These are phyloP conservation scores for Agaricus subrufescens DNA, from an alignment of 768 basidiomycete species.

Conservation along the genomic window DNA sequence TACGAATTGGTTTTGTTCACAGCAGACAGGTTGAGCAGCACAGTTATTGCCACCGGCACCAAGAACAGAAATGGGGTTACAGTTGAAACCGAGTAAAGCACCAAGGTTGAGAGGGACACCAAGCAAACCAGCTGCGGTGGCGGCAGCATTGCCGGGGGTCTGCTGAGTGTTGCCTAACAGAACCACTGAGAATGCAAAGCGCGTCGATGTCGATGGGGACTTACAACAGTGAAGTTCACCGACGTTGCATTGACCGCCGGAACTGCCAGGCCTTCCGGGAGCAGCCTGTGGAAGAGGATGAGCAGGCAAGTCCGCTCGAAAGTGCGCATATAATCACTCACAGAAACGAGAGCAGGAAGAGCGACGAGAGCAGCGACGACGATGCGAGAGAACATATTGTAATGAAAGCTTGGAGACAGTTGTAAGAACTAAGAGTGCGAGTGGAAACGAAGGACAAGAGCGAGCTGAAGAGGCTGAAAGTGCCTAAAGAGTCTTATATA, in stretches of 20 bases:
- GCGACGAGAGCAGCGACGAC: conserved; percentile 7
- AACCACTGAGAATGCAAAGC: neutral
- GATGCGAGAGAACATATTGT: conserved; percentile 15
- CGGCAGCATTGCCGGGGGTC: neutral
- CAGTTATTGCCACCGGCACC: conserved; percentile 3
- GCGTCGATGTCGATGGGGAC: neutral
- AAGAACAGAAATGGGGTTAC: conserved; percentile 6
- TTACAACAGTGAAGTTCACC: conserved; percentile 4
- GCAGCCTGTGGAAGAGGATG: neutral
- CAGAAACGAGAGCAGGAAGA: conserved; percentile 2
- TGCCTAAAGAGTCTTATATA: neutral
- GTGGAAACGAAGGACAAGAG: neutral
- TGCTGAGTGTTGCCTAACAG: too few species aligned
- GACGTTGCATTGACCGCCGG: conserved; percentile 1
- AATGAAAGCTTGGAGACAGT: neutral
- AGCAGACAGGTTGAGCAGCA: conserved; percentile 9
- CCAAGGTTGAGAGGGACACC: neutral
- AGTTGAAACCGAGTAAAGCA: neutral
- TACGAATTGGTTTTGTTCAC: conserved; percentile 3
- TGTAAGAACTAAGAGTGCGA: neutral
- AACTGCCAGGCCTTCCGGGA: neutral
- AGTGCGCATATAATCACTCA: neutral
- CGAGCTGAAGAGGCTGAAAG: neutral
- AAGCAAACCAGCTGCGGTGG: neutral
- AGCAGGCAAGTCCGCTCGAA: neutral